Evolutionary conservation across 768 basidiomycete species (phyloP).

Genomic region (Pleurotus tuoliensis): DNA sequence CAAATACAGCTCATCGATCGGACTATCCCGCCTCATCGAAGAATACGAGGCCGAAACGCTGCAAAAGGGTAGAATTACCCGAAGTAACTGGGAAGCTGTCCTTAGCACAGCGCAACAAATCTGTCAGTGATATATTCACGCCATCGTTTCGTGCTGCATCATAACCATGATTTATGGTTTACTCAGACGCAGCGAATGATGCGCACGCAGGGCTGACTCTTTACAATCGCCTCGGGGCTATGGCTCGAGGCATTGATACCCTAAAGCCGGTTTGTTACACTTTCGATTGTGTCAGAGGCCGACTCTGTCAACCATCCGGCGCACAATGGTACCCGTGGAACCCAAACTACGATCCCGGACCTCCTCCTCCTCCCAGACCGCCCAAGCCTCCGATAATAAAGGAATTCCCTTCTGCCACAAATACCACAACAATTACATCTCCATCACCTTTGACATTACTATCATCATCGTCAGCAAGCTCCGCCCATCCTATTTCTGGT

Average conservation of each 20-base stretch:
- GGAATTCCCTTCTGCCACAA: slow-evolving; percentile 1
- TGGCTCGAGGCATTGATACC: slow-evolving; percentile 33
- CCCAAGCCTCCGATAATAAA: slow-evolving; percentile 18
- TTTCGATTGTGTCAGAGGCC: slow-evolving; percentile 50
- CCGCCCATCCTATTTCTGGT: too few species aligned
- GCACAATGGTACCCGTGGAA: slow-evolving; percentile 54
- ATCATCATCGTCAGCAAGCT: too few species aligned
- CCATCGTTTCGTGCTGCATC: slow-evolving; percentile 1
- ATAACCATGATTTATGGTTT: slow-evolving; percentile 13
- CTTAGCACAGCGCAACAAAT: slow-evolving; percentile 47
- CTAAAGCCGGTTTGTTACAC: slow-evolving; percentile 45
- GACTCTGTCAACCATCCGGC: slow-evolving; percentile 39
- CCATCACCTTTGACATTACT: too few species aligned
- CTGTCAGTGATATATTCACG: slow-evolving; percentile 43
- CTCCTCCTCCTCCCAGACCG: slow-evolving; percentile 47
- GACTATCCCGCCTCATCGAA: slow-evolving; percentile 63
- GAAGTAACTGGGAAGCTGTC: slow-evolving; percentile 65
- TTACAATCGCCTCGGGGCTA: slow-evolving; percentile 40
- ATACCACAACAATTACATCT: neutral
- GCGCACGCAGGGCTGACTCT: slow-evolving; percentile 60
- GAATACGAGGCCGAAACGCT: slow-evolving; percentile 51
- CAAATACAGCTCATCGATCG: slow-evolving; percentile 53
- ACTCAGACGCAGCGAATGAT: slow-evolving; percentile 68
- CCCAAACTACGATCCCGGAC: slow-evolving; percentile 71
- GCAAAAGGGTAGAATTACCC: slow-evolving; percentile 54